phyloP scores from a whole-genome alignment of 352 stramenopile genomes.

The Paralagenidium karlingii region DNA sequence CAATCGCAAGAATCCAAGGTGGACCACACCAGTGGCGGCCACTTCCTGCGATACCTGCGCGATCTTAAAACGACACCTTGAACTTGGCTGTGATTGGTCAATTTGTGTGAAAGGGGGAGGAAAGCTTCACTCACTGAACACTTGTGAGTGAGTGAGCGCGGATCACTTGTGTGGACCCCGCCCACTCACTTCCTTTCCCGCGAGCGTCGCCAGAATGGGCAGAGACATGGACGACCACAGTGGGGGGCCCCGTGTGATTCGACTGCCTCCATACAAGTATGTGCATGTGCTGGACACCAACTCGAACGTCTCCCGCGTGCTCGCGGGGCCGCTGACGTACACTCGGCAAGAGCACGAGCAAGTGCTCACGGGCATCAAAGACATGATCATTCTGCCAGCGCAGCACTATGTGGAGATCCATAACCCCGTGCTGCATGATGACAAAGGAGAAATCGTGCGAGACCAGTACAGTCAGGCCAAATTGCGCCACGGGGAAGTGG shows the following conservation, averaged over 20 bases:
- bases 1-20: too few relatives aligned
- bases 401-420: constrained; percentile 70
- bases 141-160: too few relatives aligned
- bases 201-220: too few relatives aligned
- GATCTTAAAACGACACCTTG: too few relatives aligned
- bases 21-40: too few relatives aligned
- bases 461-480: constrained; percentile 68
- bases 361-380: constrained; percentile 34
- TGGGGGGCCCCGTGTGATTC: constrained; percentile 52
- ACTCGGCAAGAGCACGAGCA: constrained; percentile 72
- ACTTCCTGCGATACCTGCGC: too few relatives aligned
- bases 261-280: constrained; percentile 70
- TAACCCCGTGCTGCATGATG: constrained; percentile 43
- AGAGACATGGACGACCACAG: constrained; percentile 8
- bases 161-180: too few relatives aligned
- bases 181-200: too few relatives aligned
- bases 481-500: constrained; percentile 61
- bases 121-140: too few relatives aligned
- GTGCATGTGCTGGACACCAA: constrained; percentile 78
- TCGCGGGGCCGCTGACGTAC: constrained; percentile 63
- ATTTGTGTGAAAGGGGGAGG: too few relatives aligned
- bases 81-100: too few relatives aligned
- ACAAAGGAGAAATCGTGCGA: constrained; percentile 30
- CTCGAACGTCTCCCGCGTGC: constrained; percentile 70
- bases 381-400: constrained; percentile 68